These are phyloP conservation scores for Melastoma malabathricum DNA, from an alignment of 345 rosid species.

Conservation along the genomic window DNA sequence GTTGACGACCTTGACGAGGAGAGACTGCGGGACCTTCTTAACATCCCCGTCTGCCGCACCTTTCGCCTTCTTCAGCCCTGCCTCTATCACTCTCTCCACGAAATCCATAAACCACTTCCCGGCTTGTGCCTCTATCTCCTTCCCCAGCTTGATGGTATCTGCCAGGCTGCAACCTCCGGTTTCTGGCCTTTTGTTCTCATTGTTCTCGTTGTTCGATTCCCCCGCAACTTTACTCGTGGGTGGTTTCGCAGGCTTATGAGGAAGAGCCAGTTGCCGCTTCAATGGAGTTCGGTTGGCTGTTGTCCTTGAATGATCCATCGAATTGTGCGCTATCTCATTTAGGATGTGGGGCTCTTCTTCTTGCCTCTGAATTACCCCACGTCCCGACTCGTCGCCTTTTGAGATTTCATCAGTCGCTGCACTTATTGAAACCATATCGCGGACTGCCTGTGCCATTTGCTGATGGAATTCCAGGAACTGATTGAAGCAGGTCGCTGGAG, in stretches of 20 bases:
- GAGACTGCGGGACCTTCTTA: conserved; percentile 47
- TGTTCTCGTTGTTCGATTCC: conserved; percentile 34
- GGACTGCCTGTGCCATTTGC: conserved; percentile 43
- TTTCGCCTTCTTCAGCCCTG: conserved; percentile 59
- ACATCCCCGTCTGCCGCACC: conserved; percentile 26
- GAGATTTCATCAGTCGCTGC: conserved; percentile 41
- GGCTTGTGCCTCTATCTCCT: conserved; percentile 62
- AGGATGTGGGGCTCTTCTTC: conserved; percentile 37
- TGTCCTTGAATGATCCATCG: conserved; percentile 2
- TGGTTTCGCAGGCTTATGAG: conserved; percentile 27
- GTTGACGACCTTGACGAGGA: conserved; percentile 56
- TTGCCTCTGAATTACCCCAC: conserved; percentile 5
- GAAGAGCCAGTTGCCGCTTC: conserved; percentile 30
- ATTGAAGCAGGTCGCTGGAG: conserved; percentile 56
- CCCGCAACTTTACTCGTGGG: not conserved
- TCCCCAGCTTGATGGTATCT: conserved; percentile 50
- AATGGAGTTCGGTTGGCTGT: conserved; percentile 18
- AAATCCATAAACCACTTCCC: conserved; percentile 93
- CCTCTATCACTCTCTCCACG: conserved; percentile 57
- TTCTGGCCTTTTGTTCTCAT: conserved; percentile 58
- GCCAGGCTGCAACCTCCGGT: conserved; percentile 16
- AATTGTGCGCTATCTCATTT: conserved; percentile 23
- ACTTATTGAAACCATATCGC: conserved; percentile 47
- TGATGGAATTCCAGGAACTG: conserved; percentile 69
- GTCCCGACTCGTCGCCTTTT: conserved; percentile 15